Conservation (phyloP, 75 land plant species). For the Pinus tabuliformis region DNA sequence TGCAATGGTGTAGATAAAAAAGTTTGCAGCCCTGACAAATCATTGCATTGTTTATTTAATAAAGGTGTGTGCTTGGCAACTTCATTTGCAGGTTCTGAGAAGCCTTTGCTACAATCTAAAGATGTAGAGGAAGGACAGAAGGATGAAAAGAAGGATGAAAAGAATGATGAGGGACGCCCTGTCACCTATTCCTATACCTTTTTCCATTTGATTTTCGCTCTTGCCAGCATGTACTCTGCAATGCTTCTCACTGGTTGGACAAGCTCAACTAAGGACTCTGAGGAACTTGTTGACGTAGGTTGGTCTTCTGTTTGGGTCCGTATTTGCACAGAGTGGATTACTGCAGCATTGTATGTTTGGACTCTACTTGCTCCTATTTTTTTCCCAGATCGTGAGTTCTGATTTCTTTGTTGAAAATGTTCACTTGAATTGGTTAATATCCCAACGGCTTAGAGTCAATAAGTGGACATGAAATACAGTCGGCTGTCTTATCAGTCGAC, state of each 20-base stretch:
- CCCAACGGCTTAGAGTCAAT: background rate
- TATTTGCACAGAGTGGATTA: slow-evolving; percentile 90
- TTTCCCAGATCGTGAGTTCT: slow-evolving; percentile 98
- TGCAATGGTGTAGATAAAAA: background rate
- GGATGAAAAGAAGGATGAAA: slow-evolving; percentile 51
- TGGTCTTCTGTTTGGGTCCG: slow-evolving; percentile 99
- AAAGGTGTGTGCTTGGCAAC: slow-evolving; percentile 5
- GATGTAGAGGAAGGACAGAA: slow-evolving; percentile 41
- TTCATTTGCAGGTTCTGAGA: slow-evolving; percentile 41
- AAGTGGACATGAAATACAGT: background rate
- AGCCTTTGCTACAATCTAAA: slow-evolving; percentile 72
- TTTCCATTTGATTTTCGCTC: slow-evolving; percentile 94
- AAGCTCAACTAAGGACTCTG: slow-evolving; percentile 71
- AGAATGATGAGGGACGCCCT: slow-evolving; percentile 67
- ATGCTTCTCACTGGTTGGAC: slow-evolving; percentile 99
- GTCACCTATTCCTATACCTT: slow-evolving; percentile 97
- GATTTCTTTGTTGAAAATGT: slow-evolving; percentile 6
- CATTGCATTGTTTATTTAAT: background rate
- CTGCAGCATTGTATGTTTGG: slow-evolving; percentile 90
- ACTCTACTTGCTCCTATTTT: slow-evolving; percentile 88
- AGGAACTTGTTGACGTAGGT: slow-evolving; percentile 91
- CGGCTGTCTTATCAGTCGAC: background rate
- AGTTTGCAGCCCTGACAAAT: background rate
- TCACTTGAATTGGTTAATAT: background rate
- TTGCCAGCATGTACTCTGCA: slow-evolving; percentile 99